phyloP scores from a whole-genome alignment of 441 rosid genomes.

The Metrosideros polymorpha region DNA sequence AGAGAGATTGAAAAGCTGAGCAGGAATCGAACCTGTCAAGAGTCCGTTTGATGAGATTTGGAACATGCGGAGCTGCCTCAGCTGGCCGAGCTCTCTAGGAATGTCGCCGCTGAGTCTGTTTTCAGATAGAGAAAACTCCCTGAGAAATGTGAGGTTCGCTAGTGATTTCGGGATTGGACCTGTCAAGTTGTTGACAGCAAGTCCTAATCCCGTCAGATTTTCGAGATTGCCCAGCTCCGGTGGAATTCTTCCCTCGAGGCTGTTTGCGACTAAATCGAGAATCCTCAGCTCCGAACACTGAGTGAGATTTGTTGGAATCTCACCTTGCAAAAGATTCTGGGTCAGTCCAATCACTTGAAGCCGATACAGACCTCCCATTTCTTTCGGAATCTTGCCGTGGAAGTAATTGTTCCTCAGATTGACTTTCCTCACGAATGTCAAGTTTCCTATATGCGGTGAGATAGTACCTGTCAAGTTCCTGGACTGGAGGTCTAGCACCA shows the following conservation, averaged over 20 bases:
- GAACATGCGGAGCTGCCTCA: constrained; percentile 13
- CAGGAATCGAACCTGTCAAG: constrained; percentile 30
- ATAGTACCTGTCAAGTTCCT: not conserved
- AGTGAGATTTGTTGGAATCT: not conserved
- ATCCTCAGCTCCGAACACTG: not conserved
- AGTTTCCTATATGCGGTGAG: not conserved
- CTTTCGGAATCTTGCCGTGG: constrained; percentile 19
- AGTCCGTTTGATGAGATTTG: constrained; percentile 17
- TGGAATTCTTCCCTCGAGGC: constrained; percentile 23
- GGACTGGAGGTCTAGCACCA: not conserved
- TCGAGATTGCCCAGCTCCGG: constrained; percentile 15
- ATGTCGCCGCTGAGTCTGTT: constrained; percentile 23
- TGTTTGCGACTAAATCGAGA: not conserved
- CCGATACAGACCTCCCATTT: constrained; percentile 21
- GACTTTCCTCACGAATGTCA: not conserved
- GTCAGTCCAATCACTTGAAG: constrained; percentile 19
- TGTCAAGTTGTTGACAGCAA: constrained; percentile 24
- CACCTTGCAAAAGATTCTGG: constrained; percentile 16
- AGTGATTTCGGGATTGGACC: constrained; percentile 36
- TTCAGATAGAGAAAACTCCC: not conserved
- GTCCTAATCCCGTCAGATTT: constrained; percentile 6
- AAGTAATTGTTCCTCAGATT: not conserved
- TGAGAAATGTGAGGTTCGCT: constrained; percentile 33
- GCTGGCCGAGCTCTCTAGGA: constrained; percentile 27
- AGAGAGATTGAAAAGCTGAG: constrained; percentile 32